Percentiles rank a stretch among this genome's conserved stretches.
phyloP scores from a whole-genome alignment of 2,329 filamentous ascomycete genomes.

The Cucurbitaria berberidis region DNA sequence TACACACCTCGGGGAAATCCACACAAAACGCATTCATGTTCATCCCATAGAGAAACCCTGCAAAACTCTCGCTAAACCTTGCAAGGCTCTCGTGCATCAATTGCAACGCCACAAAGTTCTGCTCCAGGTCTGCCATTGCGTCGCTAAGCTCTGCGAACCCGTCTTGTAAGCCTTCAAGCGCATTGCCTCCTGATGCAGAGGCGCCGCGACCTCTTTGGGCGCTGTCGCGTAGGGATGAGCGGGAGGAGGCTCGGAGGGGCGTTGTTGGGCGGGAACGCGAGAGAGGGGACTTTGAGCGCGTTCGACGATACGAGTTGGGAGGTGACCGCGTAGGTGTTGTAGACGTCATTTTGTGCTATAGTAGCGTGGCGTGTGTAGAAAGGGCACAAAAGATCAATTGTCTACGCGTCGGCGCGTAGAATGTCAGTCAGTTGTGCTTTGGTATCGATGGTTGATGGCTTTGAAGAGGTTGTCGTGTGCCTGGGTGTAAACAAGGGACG shows the following conservation, averaged over 20 bases:
- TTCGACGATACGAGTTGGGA: constrained; percentile 48
- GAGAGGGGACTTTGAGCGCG: constrained; percentile 62
- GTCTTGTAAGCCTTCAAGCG: constrained; percentile 83
- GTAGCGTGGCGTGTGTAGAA: neutral
- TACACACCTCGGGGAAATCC: constrained; percentile 85
- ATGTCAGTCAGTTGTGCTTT: neutral
- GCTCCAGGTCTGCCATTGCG: constrained; percentile 92
- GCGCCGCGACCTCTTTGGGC: constrained; percentile 48
- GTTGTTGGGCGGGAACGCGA: constrained; percentile 85
- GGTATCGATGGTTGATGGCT: neutral
- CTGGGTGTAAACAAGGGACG: neutral
- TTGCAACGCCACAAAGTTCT: constrained; percentile 97
- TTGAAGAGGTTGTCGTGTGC: neutral
- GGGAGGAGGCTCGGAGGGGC: constrained; percentile 86
- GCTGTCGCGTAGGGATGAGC: constrained; percentile 77
- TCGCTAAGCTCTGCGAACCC: constrained; percentile 93
- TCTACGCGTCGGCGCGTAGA: neutral
- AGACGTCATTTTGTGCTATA: constrained; percentile 22
- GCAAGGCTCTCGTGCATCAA: constrained; percentile 94
- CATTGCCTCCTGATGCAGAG: constrained; percentile 64
- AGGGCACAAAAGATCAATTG: neutral
- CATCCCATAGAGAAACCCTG: constrained; percentile 90
- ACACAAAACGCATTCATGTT: constrained; percentile 99
- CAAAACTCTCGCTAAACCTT: constrained; percentile 94
- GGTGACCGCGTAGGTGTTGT: constrained; percentile 33